Conservation (phyloP, 805 yeast species). For the Teunomyces lycoperdinae region DNA sequence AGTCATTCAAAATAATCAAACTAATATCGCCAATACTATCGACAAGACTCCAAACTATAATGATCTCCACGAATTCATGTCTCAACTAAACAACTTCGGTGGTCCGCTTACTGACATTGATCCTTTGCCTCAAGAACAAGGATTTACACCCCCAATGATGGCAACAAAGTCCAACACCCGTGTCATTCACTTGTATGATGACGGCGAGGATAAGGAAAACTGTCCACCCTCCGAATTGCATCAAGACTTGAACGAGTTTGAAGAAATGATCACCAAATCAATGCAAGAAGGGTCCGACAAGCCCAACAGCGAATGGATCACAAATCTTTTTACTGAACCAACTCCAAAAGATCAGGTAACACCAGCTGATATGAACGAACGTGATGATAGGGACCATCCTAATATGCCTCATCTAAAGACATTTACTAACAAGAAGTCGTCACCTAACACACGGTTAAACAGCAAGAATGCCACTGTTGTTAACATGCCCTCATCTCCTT, state of each 20-base stretch:
- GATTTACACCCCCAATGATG: conserved; percentile 45
- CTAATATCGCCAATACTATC: conserved; percentile 2
- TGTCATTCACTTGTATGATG: conserved; percentile 49
- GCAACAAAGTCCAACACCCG: conserved; percentile 58
- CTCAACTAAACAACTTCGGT: conserved; percentile 37
- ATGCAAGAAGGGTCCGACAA: conserved; percentile 20
- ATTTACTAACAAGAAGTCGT: conserved; percentile 23
- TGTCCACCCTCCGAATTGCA: conserved; percentile 18
- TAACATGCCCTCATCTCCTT: conserved; percentile 43
- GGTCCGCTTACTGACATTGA: conserved; percentile 49
- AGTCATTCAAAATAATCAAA: conserved; percentile 27
- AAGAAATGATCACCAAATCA: conserved; percentile 23
- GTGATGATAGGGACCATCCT: conserved; percentile 20
- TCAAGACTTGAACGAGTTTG: conserved; percentile 17
- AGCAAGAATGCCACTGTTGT: conserved; percentile 20
- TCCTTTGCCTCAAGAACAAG: conserved; percentile 37
- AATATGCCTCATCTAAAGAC: conserved; percentile 30
- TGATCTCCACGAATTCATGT: conserved; percentile 41
- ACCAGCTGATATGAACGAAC: conserved; percentile 18
- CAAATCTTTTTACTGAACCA: conserved; percentile 39
- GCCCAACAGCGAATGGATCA: conserved; percentile 43
- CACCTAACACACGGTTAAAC: conserved; percentile 19
- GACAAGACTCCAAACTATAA: conserved; percentile 25
- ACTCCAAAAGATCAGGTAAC: conserved; percentile 36
- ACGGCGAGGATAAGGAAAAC: conserved; percentile 27